Evolutionary conservation across 805 yeast genomes (phyloP), one percentile per base, ranked within the genome.

Genomic region (Candida palmyrensis): DNA sequence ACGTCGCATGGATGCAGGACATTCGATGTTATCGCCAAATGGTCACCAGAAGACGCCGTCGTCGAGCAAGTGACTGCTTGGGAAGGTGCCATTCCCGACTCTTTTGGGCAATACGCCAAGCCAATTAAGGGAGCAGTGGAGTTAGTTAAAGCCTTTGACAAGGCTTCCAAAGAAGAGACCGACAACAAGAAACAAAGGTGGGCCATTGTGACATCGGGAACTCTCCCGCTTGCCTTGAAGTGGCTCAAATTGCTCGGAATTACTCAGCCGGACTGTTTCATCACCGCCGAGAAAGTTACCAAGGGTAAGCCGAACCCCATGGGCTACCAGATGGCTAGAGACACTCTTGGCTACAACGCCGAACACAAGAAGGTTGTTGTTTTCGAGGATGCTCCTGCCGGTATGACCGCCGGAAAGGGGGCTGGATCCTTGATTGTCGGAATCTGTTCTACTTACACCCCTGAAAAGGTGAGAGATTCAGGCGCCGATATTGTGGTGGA

Each of bases 1-100:
- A 53, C 58, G 8, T 51, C 57, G 4, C 58, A 53, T 39, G 58
- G 58, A 0, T 51, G 58, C 45, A 41, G 58, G 33, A 53, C 58
- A 11, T 53, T 43, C 27, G 58, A 53, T 30, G 58, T 53, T 21
- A 53, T 53, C 29, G 55, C 55, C 38, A 51, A 50, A 32, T 51
- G 58, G 58, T 53, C 58, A 9, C 58, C 57, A 7, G 53, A 53
- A 29, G 58, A 53, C 35, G 58, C 58, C 25, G 35, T 37, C 19
- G 52, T 37, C 26, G 48, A 47, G 30, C 58, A 53, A 31, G 58
- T 53, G 18, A 44, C 57, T 4, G 49, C 37, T 11, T 52, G 57
- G 57, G 57, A 52, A 30, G 56, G 48, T 3, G 40, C 49, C 15
- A 52, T 52, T 23, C 57, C 57, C 15, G 57, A 52, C 44, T 40